Base-by-base conservation (phyloP, 1,284 basidiomycete genomes). In the Hemileia vastatrix region DNA sequence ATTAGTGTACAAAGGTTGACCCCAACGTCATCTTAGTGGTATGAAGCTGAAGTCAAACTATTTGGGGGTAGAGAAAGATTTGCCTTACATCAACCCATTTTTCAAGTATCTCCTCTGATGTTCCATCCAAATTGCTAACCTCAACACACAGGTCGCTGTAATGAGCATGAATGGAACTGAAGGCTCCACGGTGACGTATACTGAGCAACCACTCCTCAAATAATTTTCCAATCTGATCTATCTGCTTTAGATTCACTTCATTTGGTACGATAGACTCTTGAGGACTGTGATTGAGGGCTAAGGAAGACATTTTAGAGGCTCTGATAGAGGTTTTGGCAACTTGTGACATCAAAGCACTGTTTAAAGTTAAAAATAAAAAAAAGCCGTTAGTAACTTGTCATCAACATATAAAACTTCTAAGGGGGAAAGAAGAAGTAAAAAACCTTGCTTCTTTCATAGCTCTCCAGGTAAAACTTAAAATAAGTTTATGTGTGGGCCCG, bases 371-470 rank as follows among this genome's bases (percentile, higher is more conserved):
- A 32, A 51, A 33, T 5, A 13, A 23, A 52, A 59, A 2, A 27
- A 43, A 6, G 43, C 18, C 18, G 54, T 13, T 19, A 52, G 24
- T 13, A 5, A 24, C 6, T 53, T 15, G n/a, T n/a, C n/a, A n/a
- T n/a, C n/a, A n/a, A n/a, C n/a, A n/a, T n/a, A n/a, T n/a, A n/a
- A n/a, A 48, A 54, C 27, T 23, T 51, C 1, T 40, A n/a, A 43
- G 24, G 8, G 23, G 31, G 40, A 9, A 6, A 44, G 6, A 55
- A 15, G 5, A n/a, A 32, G 1, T 32, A 36, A 32, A 36, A 23
- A 43, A 62, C 60, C 60, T 62, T n/a, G 47, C 53, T 43, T 62
- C 60, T 43, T 62, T 62, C 60, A 62, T 62, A 36, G 45, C 50
- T 51, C 60, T 43, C 60, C 60, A 62, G 45, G 53, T 55, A 27